Percentiles rank a stretch among this genome's conserved stretches.
These are phyloP conservation scores for Phytophthora foliorum DNA, from an alignment of 352 stramenopile genomes.

Conservation along the genomic window DNA sequence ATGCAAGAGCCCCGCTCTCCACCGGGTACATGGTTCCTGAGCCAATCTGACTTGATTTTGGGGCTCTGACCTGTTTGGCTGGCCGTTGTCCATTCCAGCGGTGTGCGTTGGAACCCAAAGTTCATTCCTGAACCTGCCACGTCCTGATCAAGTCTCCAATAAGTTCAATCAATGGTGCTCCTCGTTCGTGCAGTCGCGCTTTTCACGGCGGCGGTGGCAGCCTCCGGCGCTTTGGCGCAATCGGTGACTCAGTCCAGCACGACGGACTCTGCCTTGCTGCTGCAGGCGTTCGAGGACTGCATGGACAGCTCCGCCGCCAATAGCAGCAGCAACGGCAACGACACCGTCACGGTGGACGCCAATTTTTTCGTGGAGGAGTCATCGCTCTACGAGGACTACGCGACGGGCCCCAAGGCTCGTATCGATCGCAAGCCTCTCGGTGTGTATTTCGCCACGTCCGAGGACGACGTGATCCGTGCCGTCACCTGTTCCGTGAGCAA, in stretches of 20 bases:
- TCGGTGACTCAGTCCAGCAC: conserved; percentile 8
- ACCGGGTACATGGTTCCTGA: neutral
- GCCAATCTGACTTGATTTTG: conserved; percentile 15
- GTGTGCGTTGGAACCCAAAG: neutral
- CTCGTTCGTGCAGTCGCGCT: conserved; percentile 23
- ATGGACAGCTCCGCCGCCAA: conserved; percentile 28
- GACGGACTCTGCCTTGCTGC: conserved; percentile 13
- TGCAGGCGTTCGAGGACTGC: conserved; percentile 42
- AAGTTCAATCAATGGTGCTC: conserved; percentile 25
- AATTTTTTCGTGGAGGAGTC: conserved; percentile 53
- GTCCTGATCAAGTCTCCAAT: conserved; percentile 13
- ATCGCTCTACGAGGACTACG: conserved; percentile 52
- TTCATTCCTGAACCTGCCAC: conserved; percentile 35
- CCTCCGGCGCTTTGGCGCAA: conserved; percentile 20
- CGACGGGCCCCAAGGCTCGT: conserved; percentile 59
- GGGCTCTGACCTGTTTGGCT: neutral
- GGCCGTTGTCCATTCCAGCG: conserved; percentile 7
- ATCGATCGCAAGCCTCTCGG: conserved; percentile 54
- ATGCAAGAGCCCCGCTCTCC: neutral
- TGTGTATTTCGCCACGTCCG: conserved; percentile 56
- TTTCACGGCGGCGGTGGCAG: conserved; percentile 21
- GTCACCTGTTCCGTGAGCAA: conserved; percentile 49
- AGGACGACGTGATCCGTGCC: conserved; percentile 55
- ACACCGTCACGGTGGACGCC: conserved; percentile 27
- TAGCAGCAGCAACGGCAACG: conserved; percentile 19